Conservation (phyloP, 73 alveolate genomes). For the Paraurostyla sp. region DNA sequence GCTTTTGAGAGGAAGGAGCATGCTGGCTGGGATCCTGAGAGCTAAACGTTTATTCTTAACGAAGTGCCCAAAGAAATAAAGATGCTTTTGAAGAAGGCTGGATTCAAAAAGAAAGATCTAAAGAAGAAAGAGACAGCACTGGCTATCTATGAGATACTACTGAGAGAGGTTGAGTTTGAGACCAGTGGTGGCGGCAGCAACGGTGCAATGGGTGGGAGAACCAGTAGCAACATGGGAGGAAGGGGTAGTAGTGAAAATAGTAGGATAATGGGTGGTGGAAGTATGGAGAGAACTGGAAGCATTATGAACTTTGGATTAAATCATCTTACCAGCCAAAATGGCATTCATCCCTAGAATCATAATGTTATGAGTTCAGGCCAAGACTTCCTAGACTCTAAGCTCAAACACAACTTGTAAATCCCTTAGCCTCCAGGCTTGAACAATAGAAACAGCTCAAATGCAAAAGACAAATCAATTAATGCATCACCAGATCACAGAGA, state of each 20-base stretch:
- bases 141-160: constrained; percentile 60
- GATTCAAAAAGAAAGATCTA: constrained; percentile 67
- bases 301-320: constrained; percentile 17
- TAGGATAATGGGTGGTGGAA: background rate
- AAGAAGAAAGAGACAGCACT: constrained; percentile 59
- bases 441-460: background rate
- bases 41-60: constrained; percentile 66
- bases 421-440: background rate
- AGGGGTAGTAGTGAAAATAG: background rate
- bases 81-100: constrained; percentile 60
- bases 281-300: background rate
- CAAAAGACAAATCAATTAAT: background rate
- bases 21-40: constrained; percentile 76
- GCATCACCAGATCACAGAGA: background rate
- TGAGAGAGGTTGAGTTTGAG: constrained; percentile 57
- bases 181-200: background rate
- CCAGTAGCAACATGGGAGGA: background rate
- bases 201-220: background rate
- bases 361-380: too few species aligned
- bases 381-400: background rate
- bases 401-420: background rate
- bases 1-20: constrained; percentile 62
- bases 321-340: background rate
- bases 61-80: constrained; percentile 76
- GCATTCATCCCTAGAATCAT: background rate